Percentiles rank a stretch among this genome's conserved stretches.
These are phyloP conservation scores for Ceratocystis papillata DNA, from an alignment of 2,329 filamentous ascomycete species.

Conservation along the genomic window DNA sequence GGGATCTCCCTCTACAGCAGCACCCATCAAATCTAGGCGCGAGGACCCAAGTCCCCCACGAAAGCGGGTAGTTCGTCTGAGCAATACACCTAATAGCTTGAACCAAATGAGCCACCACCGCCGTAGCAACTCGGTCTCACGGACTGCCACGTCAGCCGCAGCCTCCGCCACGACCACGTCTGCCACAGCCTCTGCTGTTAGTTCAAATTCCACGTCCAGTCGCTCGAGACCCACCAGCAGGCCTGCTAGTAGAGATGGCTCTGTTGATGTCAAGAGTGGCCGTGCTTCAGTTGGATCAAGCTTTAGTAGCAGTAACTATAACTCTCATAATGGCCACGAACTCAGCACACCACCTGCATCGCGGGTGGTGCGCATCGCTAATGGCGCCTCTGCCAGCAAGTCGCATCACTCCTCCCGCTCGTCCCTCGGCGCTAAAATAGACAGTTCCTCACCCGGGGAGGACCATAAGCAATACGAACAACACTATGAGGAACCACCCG, in stretches of 20 bases:
- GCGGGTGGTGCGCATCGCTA: constrained; percentile 45
- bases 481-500: constrained; percentile 14
- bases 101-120: constrained; percentile 37
- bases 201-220: constrained; percentile 26
- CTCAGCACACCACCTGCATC: constrained; percentile 45
- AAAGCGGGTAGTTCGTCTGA: constrained; percentile 49
- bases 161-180: constrained; percentile 17
- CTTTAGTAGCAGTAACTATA: constrained; percentile 20
- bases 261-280: constrained; percentile 33
- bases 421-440: constrained; percentile 27
- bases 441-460: constrained; percentile 23
- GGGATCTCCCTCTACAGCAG: constrained; percentile 32
- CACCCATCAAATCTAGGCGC: constrained; percentile 37
- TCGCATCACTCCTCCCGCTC: constrained; percentile 26
- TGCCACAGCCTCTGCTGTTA: constrained; percentile 22
- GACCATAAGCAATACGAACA: constrained; percentile 12
- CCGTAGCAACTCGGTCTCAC: constrained; percentile 43
- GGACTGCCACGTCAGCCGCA: constrained; percentile 26
- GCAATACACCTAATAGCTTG: constrained; percentile 40
- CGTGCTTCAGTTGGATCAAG: constrained; percentile 19
- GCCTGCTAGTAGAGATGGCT: constrained; percentile 35
- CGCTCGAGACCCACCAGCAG: constrained; percentile 33
- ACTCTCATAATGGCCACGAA: constrained; percentile 28
- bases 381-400: constrained; percentile 38
- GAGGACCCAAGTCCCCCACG: constrained; percentile 44